A percentile compares a stretch with the other conserved stretches of the same genome.
Evolutionary conservation across 1,284 basidiomycete genomes (phyloP).

Genomic region (Laetiporus sulphureus): DNA sequence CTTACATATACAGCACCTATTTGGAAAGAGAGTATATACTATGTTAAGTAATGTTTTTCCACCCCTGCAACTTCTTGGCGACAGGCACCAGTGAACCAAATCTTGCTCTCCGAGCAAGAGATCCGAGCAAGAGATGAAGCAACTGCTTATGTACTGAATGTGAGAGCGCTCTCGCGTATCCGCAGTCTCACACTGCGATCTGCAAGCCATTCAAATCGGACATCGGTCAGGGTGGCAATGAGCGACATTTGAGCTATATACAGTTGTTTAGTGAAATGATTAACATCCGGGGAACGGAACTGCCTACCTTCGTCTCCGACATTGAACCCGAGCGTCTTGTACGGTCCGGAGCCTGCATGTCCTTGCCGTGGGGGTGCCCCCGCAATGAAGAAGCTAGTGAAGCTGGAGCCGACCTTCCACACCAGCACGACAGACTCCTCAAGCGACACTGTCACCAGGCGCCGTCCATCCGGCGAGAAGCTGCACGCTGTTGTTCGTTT

Average conservation of each 20-base stretch:
- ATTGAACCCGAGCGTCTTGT: conserved; percentile 77
- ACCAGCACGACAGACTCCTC: conserved; percentile 79
- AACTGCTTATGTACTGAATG: conserved; percentile 65
- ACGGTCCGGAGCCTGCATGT: conserved; percentile 73
- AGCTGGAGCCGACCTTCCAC: conserved; percentile 86
- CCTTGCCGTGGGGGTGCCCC: conserved; percentile 91
- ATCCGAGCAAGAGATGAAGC: background rate
- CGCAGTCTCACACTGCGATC: conserved; percentile 77
- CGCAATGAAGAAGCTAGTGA: conserved; percentile 85
- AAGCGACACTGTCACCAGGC: conserved; percentile 84
- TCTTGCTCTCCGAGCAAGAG: too few species aligned
- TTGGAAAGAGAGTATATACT: too few species aligned
- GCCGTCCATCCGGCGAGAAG: conserved; percentile 89
- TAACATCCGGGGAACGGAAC: background rate
- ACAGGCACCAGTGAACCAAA: too few species aligned
- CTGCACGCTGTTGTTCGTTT: conserved; percentile 73
- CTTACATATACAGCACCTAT: too few species aligned
- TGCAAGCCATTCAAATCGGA: conserved; percentile 78
- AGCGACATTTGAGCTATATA: conserved; percentile 59
- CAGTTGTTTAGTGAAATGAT: background rate
- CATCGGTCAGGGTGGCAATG: conserved; percentile 64
- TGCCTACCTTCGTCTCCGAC: conserved; percentile 54
- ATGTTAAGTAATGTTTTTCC: too few species aligned
- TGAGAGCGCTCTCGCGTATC: conserved; percentile 75
- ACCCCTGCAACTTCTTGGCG: too few species aligned